Evolutionary conservation across 768 basidiomycete species (phyloP), one percentile per base, ranked within the genome.

Genomic region (Kwoniella sp.): DNA sequence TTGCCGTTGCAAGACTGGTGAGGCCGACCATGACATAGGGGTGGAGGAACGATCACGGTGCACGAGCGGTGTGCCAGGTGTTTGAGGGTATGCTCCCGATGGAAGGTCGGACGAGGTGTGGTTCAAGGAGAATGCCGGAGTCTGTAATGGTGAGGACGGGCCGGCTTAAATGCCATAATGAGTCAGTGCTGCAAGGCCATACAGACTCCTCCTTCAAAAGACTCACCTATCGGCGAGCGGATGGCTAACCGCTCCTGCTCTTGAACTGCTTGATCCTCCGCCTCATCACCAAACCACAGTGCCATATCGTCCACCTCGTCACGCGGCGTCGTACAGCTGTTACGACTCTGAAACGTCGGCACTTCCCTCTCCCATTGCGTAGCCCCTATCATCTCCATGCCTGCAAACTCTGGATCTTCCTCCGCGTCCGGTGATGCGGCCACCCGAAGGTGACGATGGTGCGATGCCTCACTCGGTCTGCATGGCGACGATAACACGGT

Each of bases 281-380:
- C 28, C 2, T 6, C 39, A 27, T 39, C 37, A n/a, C n/a, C n/a
- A n/a, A n/a, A n/a, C n/a, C n/a, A n/a, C n/a, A n/a, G n/a, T 38
- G 5, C 17, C 25, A 28, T 8, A n/a, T 43, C 17, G 25, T 26
- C 41, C 5, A 38, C 4, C 25, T 26, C 15, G 5, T 40, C 37
- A 39, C 36, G 37, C 7, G 47, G 20, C 10, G 49, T 41, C 26
- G n/a, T 9, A 11, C 12, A 3, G 6, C 11, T 17, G 14, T 20
- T 28, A 6, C 38, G 28, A 14, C n/a, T 38, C 25, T 50, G 20
- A 22, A 47, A 47, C 7, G 32, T 23, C 4, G 48, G 48, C 32
- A 52, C 47, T 45, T 56, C 54, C 26, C 49, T 45, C 19, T 38
- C 48, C 56, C 56, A 57, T 32, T 57, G 56, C 15, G 43, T 47